Evolutionary conservation across 208 protist genomes (phyloP).

Genomic region (Acanthamoeba triangularis): DNA sequence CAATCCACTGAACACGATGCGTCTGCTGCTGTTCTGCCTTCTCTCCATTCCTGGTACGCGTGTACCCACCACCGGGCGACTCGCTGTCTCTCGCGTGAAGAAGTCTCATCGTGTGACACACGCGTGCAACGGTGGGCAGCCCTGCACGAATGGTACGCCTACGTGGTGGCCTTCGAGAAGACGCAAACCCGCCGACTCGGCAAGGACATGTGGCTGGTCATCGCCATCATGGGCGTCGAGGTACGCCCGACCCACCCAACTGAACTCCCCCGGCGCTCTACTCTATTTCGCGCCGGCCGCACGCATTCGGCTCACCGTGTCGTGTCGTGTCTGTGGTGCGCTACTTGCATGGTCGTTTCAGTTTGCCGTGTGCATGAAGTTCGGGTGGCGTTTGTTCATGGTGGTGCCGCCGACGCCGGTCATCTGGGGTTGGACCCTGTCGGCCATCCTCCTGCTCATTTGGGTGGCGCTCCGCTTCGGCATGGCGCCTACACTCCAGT

Average conservation of each 20-base stretch:
- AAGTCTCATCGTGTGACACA: neutral
- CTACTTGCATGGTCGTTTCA: neutral
- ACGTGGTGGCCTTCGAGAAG: conserved; percentile 57
- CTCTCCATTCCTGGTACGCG: conserved; percentile 13
- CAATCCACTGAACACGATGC: conserved; percentile 56
- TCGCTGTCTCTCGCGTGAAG: too few species aligned
- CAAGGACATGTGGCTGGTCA: conserved; percentile 60
- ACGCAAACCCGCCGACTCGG: neutral
- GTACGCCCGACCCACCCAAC: neutral
- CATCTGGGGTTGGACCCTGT: conserved; percentile 41
- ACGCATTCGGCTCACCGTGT: neutral
- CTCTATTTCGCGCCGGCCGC: neutral
- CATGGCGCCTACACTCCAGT: conserved; percentile 26
- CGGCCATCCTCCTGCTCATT: neutral
- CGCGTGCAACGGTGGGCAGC: neutral
- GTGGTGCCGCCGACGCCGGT: conserved; percentile 32
- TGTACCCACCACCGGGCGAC: too few species aligned
- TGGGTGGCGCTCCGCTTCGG: conserved; percentile 42
- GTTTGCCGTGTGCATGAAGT: conserved; percentile 64
- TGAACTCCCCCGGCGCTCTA: neutral
- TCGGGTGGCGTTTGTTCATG: conserved; percentile 39
- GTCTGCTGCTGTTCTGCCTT: conserved; percentile 17
- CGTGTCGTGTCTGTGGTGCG: too few species aligned
- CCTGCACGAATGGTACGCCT: conserved; percentile 56
- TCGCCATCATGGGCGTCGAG: conserved; percentile 56